phyloP scores from a whole-genome alignment of 139 green algal genomes.

The Deuterostichococcus epilithicus region DNA sequence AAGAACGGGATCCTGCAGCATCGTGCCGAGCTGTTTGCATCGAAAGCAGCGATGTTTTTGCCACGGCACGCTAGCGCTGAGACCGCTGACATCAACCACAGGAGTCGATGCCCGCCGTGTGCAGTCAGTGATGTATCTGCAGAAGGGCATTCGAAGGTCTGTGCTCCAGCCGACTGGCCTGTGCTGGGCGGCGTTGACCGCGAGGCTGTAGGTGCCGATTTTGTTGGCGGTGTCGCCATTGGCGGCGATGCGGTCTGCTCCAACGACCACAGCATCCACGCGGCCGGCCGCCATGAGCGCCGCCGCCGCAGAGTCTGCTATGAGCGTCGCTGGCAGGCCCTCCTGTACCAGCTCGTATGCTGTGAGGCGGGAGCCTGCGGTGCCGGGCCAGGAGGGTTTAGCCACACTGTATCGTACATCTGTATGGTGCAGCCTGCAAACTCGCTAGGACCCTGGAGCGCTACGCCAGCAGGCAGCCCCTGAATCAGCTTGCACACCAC shows the following conservation, averaged over 20 bases:
- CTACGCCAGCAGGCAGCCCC: no score
- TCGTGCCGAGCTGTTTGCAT: background rate
- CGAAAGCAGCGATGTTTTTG: background rate
- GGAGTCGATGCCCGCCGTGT: background rate
- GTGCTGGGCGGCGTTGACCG: slow-evolving; percentile 59
- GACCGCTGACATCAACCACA: no score
- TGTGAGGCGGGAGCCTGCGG: slow-evolving; percentile 85
- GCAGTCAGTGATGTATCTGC: background rate
- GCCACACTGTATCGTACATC: no score
- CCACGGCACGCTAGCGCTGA: background rate
- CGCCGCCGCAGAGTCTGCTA: slow-evolving; percentile 86
- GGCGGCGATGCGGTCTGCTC: slow-evolving; percentile 85
- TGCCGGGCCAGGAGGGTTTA: no score
- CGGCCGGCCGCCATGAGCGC: slow-evolving; percentile 63
- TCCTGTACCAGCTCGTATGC: slow-evolving; percentile 94
- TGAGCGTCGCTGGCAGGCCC: slow-evolving; percentile 82
- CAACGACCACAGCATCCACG: slow-evolving; percentile 92
- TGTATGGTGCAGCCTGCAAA: no score
- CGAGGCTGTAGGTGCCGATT: slow-evolving; percentile 85
- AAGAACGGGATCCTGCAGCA: slow-evolving; percentile 85
- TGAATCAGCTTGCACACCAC: no score
- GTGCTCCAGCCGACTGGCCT: slow-evolving; percentile 10
- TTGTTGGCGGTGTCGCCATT: slow-evolving; percentile 94
- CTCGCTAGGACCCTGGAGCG: no score
- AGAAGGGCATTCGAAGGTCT: background rate